Base-by-base conservation (phyloP, 2,329 filamentous ascomycete genomes). In the Geosmithia putterillii region DNA sequence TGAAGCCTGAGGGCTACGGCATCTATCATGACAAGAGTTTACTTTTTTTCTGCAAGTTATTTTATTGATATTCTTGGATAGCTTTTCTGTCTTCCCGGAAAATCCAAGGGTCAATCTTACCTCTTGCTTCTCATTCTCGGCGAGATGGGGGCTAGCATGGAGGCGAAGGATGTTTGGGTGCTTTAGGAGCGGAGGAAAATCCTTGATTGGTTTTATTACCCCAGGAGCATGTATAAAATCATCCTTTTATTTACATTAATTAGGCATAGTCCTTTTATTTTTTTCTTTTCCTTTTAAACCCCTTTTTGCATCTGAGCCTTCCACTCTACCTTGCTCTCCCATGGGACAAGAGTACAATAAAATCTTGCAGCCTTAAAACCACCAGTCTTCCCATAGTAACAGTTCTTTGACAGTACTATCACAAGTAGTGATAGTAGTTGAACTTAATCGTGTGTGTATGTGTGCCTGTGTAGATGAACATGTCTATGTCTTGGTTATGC, bases 1-100 rank as follows among this genome's bases (percentile, higher is more conserved):
- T 43, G 42, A 40, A 38, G 42, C 42, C 42, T 43, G 25, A 43
- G 42, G 42, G 42, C 21, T 38, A 43, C 36, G 42, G 42, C 42
- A 43, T 37, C 25, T 39, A n/a, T 43, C 36, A 43, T 37, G 42
- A 43, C 42, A 35, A n/a, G 23, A 12, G 9, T 28, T 39, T 32
- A 25, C 10, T 25, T 8, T 25, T 37, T 22, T 20, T 34, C 38
- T 21, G 42, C 25, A 43, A 36, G 39, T 39, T 43, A 18, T 38
- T 10, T 4, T 38, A 18, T 38, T 39, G 19, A 20, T 8, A 39
- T 19, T 39, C 37, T 21, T 15, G n/a, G n/a, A n/a, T n/a, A n/a
- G n/a, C n/a, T n/a, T n/a, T 20, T 20, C 22, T 39, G 36, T 38
- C 6, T 38, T 4, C 15, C 20, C 12, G 7, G 18, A 7, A n/a